phyloP scores from a whole-genome alignment of 164 flowering plant genomes.

The Platanus orientalis region DNA sequence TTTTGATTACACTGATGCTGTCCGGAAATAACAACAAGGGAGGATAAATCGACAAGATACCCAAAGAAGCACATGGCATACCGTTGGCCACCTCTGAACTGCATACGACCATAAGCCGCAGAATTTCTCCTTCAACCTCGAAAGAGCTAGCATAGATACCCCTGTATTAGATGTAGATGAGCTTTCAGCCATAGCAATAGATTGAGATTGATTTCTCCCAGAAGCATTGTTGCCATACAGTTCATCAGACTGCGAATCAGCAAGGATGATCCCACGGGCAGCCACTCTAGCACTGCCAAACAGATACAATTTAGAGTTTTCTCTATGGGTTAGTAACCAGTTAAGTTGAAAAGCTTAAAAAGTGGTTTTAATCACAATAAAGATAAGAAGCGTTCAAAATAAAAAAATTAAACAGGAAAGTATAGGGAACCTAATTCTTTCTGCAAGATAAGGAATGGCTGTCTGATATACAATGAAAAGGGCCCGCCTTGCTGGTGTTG shows the following conservation, averaged over 20 bases:
- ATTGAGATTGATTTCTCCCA: conserved; percentile 27
- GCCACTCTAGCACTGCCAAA: conserved; percentile 79
- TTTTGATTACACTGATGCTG: too few species aligned
- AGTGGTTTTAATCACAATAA: too few species aligned
- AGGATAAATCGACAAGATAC: conserved; percentile 1
- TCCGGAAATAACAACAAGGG: not conserved
- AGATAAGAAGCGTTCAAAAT: not conserved
- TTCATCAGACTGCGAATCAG: conserved; percentile 63
- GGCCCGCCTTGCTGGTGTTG: conserved; percentile 93
- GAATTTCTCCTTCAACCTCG: conserved; percentile 53
- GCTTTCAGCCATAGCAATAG: conserved; percentile 25
- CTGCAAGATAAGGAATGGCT: conserved; percentile 95
- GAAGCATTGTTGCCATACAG: conserved; percentile 20
- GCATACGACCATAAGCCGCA: conserved; percentile 44
- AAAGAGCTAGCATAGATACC: conserved; percentile 31
- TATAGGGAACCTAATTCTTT: conserved; percentile 66
- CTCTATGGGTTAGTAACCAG: not conserved
- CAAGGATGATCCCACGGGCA: conserved; percentile 64
- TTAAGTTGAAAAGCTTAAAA: not conserved
- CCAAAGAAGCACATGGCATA: conserved; percentile 26
- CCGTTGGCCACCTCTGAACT: conserved; percentile 82
- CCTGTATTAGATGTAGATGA: conserved; percentile 37
- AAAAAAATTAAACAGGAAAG: not conserved
- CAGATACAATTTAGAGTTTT: not conserved
- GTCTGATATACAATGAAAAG: conserved; percentile 88